phyloP scores from a whole-genome alignment of 192 early-diverging fungal genomes.

The Mortierella antarctica region DNA sequence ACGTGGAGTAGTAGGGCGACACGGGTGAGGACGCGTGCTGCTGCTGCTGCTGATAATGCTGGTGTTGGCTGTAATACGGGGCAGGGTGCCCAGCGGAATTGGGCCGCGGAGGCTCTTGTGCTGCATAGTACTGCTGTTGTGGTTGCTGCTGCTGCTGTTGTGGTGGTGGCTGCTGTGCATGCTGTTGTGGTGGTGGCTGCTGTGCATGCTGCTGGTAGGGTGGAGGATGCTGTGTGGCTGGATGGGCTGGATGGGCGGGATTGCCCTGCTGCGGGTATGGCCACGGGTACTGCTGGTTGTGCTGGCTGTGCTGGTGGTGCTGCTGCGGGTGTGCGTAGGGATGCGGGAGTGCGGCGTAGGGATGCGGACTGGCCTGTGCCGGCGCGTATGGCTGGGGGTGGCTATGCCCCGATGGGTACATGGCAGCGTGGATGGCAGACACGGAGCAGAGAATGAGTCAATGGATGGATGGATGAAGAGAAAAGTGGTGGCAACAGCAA shows the following conservation, averaged over 20 bases:
- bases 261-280: conserved; percentile 9
- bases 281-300: not conserved
- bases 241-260: conserved; percentile 4
- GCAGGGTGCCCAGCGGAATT: not conserved
- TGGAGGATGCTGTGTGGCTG: no score
- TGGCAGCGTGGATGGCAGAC: not conserved
- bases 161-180: not conserved
- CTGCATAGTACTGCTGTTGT: not conserved
- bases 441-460: not conserved
- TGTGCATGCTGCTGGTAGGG: not conserved
- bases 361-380: conserved; percentile 9
- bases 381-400: conserved; percentile 2
- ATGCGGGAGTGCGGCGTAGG: not conserved
- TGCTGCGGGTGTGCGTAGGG: not conserved
- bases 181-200: not conserved
- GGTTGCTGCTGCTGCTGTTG: conserved; percentile 12
- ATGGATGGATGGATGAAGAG: not conserved
- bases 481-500: not conserved
- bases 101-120: conserved; percentile 1
- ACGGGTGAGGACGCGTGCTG: conserved; percentile 2
- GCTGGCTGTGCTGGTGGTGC: not conserved
- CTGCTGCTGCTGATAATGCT: conserved; percentile 1
- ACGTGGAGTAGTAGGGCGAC: conserved; percentile 2
- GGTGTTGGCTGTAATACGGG: not conserved
- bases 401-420: conserved; percentile 34